A percentile compares a stretch with the other conserved stretches of the same genome.
These are phyloP conservation scores for Rhizophora apiculata DNA, from an alignment of 345 rosid genomes.

Conservation along the genomic window DNA sequence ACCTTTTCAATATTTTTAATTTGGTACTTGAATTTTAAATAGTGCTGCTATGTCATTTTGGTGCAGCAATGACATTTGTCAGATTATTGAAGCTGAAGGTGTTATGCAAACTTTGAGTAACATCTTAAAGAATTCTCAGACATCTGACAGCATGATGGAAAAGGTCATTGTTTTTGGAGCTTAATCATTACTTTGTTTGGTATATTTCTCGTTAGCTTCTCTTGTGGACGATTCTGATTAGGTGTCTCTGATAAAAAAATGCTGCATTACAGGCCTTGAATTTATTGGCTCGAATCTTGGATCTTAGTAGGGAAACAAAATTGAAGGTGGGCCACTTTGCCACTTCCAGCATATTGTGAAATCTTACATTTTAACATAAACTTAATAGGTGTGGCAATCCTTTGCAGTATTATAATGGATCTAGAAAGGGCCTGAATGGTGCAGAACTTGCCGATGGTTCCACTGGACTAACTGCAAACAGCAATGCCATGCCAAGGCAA, in stretches of 20 bases:
- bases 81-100: constrained; percentile 69
- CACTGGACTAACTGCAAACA: constrained; percentile 19
- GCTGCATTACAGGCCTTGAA: constrained; percentile 57
- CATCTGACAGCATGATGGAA: constrained; percentile 45
- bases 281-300: constrained; percentile 63
- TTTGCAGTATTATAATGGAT: constrained; percentile 62
- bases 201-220: not conserved
- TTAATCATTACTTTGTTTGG: constrained; percentile 1
- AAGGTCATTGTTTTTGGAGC: constrained; percentile 39
- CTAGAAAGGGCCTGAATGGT: constrained; percentile 24
- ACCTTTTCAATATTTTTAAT: not conserved
- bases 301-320: constrained; percentile 71
- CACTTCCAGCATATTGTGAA: constrained; percentile 13
- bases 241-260: constrained; percentile 14
- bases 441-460: constrained; percentile 20
- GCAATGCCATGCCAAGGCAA: constrained; percentile 11
- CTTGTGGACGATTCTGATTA: constrained; percentile 12
- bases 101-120: constrained; percentile 47
- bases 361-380: constrained; percentile 7
- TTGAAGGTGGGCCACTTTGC: constrained; percentile 53
- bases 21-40: no score
- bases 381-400: constrained; percentile 21
- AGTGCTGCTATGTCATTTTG: not conserved
- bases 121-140: constrained; percentile 46
- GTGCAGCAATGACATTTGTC: constrained; percentile 62